Conservation (phyloP, 2,329 filamentous ascomycete genomes). For the Botryotinia convoluta region DNA sequence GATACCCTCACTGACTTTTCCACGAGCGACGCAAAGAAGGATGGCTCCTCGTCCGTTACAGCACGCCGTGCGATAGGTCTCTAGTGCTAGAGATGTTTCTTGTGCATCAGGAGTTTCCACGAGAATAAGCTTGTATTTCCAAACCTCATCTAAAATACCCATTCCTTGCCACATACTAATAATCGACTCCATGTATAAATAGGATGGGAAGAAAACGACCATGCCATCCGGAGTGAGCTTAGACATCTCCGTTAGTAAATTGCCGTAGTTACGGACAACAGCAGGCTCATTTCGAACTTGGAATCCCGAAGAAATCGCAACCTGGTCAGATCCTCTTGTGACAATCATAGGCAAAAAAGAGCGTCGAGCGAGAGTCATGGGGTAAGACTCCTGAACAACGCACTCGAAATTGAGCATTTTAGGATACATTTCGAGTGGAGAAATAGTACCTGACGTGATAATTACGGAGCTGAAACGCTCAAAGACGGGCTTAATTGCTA, state of each 20-base stretch:
- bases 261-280: conserved; percentile 96
- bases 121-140: conserved; percentile 98
- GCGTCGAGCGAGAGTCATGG: conserved; percentile 88
- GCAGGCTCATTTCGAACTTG: conserved; percentile 93
- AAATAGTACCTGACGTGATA: conserved; percentile 96
- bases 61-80: conserved; percentile 96
- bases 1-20: conserved; percentile 96
- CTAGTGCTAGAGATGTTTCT: conserved; percentile 90
- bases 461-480: conserved; percentile 97
- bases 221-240: conserved; percentile 95
- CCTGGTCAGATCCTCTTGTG: conserved; percentile 90
- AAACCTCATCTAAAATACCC: conserved; percentile 95
- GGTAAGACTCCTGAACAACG: conserved; percentile 94
- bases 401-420: conserved; percentile 95
- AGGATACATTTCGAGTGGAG: conserved; percentile 96
- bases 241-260: conserved; percentile 87
- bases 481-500: conserved; percentile 96
- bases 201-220: conserved; percentile 99
- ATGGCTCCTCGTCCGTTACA: conserved; percentile 95
- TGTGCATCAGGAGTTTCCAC: conserved; percentile 97
- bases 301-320: conserved; percentile 88
- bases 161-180: conserved; percentile 99
- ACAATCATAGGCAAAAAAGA: conserved; percentile 99
- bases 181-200: conserved; percentile 98
- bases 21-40: conserved; percentile 89